A percentile compares a stretch with the other conserved stretches of the same genome.
Conservation (phyloP, 2,329 filamentous ascomycete genomes). For the Zymoseptoria brevis region DNA sequence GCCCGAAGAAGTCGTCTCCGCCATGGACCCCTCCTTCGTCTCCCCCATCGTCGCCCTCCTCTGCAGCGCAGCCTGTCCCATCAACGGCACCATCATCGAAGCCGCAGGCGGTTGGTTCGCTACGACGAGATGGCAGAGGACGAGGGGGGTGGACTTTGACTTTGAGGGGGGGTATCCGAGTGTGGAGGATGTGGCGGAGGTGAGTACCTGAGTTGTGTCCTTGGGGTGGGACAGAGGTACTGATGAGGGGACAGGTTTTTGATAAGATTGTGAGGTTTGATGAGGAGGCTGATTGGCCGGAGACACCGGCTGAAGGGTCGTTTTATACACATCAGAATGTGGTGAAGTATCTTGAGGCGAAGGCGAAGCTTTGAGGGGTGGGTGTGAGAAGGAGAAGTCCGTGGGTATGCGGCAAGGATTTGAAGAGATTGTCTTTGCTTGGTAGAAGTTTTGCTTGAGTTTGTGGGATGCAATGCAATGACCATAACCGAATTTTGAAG, state of each 20-base stretch:
- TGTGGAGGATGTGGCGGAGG: slow-evolving; percentile 15
- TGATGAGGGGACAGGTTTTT: slow-evolving; percentile 48
- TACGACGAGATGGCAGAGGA: slow-evolving; percentile 85
- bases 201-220: slow-evolving; percentile 51
- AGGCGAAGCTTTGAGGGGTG: neutral
- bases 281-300: slow-evolving; percentile 76
- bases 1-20: slow-evolving; percentile 91
- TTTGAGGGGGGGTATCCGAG: slow-evolving; percentile 10
- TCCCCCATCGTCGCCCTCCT: slow-evolving; percentile 83
- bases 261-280: slow-evolving; percentile 77
- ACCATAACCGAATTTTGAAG: too few species aligned
- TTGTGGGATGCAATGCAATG: too few species aligned
- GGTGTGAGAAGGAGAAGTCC: too few species aligned
- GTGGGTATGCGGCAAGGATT: too few species aligned
- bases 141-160: slow-evolving; percentile 73
- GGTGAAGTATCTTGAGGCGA: neutral
- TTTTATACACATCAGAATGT: slow-evolving; percentile 44
- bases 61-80: slow-evolving; percentile 70
- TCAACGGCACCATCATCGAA: slow-evolving; percentile 81
- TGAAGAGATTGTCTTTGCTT: too few species aligned
- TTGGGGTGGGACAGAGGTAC: slow-evolving; percentile 54
- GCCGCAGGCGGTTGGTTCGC: slow-evolving; percentile 89
- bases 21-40: slow-evolving; percentile 96
- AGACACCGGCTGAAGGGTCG: slow-evolving; percentile 65
- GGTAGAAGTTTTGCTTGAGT: too few species aligned